Evolutionary conservation across 305 asterid species (phyloP).

Genomic region (Andrographis paniculata): DNA sequence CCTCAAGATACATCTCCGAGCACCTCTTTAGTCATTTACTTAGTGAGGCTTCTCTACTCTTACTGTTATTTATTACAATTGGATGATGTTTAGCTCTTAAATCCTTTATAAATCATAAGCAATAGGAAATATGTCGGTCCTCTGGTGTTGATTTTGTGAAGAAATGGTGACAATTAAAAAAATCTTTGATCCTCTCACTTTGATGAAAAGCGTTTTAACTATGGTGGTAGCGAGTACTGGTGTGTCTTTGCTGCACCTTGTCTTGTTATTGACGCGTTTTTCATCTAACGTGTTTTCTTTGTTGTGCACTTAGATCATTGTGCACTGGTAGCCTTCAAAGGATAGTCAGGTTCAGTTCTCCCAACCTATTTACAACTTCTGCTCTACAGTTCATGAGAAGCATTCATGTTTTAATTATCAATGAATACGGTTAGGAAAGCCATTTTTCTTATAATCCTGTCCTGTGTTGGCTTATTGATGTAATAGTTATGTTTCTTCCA

Average conservation of each 20-base stretch:
- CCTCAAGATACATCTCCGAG: constrained; percentile 45
- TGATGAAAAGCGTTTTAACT: background rate
- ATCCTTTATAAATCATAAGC: no score
- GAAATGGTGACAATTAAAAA: no score
- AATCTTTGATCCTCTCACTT: no score
- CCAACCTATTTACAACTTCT: background rate
- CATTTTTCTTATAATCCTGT: background rate
- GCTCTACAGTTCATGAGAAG: background rate
- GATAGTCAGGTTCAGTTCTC: constrained; percentile 11
- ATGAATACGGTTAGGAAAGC: background rate
- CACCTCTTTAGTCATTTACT: constrained; percentile 46
- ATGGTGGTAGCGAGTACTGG: background rate
- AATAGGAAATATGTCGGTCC: no score
- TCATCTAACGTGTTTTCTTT: constrained; percentile 6
- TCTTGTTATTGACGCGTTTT: constrained; percentile 6
- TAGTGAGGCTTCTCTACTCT: constrained; percentile 30
- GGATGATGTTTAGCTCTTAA: background rate
- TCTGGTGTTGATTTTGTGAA: background rate
- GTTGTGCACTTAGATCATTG: constrained; percentile 10
- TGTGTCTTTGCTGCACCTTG: background rate
- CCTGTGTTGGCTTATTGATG: background rate
- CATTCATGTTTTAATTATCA: background rate
- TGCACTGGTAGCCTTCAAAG: constrained; percentile 3
- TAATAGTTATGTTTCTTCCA: background rate
- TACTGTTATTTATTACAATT: background rate